A percentile compares a stretch with the other conserved stretches of the same genome.
Conservation (phyloP, 805 yeast genomes). For the Spathaspora hagerdaliae region DNA sequence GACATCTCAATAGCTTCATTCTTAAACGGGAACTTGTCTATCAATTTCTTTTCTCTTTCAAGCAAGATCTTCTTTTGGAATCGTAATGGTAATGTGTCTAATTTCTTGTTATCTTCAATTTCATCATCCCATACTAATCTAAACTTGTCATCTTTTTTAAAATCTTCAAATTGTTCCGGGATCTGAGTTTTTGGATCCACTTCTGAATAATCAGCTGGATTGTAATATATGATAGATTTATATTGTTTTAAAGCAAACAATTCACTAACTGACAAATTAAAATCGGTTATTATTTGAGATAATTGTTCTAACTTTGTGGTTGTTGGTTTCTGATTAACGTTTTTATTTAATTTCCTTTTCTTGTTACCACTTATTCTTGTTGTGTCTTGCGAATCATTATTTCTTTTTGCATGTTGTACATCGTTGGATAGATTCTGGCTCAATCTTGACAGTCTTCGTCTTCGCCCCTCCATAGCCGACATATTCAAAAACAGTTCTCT, state of each 20-base stretch:
- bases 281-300: slow-evolving; percentile 42
- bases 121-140: slow-evolving; percentile 31
- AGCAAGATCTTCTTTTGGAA: slow-evolving; percentile 35
- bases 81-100: slow-evolving; percentile 34
- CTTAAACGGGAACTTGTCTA: slow-evolving; percentile 34
- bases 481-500: neutral
- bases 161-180: slow-evolving; percentile 31
- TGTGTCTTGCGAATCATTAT: neutral
- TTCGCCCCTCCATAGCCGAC: slow-evolving; percentile 1
- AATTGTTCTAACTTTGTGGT: slow-evolving; percentile 19
- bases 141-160: slow-evolving; percentile 21
- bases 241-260: slow-evolving; percentile 60
- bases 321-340: neutral
- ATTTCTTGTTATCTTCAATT: slow-evolving; percentile 15
- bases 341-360: slow-evolving; percentile 17
- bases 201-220: slow-evolving; percentile 44
- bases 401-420: neutral
- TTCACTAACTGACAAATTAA: slow-evolving; percentile 52
- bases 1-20: slow-evolving; percentile 23
- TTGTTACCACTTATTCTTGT: slow-evolving; percentile 6
- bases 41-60: slow-evolving; percentile 27
- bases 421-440: neutral
- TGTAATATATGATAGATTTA: slow-evolving; percentile 58
- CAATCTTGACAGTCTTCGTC: slow-evolving; percentile 1
- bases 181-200: slow-evolving; percentile 15